Base-by-base conservation (phyloP, 106 monocot species). In the Dioscorea dumetorum region DNA sequence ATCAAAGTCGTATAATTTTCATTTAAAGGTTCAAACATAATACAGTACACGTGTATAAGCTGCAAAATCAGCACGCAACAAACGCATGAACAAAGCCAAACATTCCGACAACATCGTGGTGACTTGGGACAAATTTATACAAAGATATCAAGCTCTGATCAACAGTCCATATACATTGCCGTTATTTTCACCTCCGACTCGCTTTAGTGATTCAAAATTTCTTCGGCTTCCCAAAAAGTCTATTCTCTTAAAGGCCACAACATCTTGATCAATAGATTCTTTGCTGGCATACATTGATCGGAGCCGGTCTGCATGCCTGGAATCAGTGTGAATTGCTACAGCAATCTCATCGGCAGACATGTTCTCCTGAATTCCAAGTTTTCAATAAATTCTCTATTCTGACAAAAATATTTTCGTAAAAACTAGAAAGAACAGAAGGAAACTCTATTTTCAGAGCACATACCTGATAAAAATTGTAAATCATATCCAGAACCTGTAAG, bases 391-490 rank as follows among this genome's bases (percentile, higher is more conserved):
- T 41, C 41, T 41, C 41, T 10, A 1, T 28, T 28, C 28, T 28
- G 28, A 1, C 28, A 28, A 28, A 3, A 41, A 41, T 41, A 6
- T 8, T 41, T 41, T 41, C 2, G 6, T 41, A 41, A 41, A 41
- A 41, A 41, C 41, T 41, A 41, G 0, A 41, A 41, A 41, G 41
- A 41, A 41, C 41, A 41, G 10, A 6, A 41, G 9, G 41, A 41
- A 41, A 10, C 41, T 41, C 41, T 41, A 28, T 41, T 41, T 6
- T 41, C 5, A 6, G 5, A 41, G 41, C 41, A 28, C 19, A 41
- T 76, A 91, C 97, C 97, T 92, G 97, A 58, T 97, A 97, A 65
- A 97, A 97, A 60, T 73, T 79, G 35, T 87, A 87, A 23, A 97
- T 85, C 64, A 73, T 71, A 54, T 97, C 89, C 80, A 97, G 75